These are phyloP conservation scores for Raphanus hybrid DNA, from an alignment of 441 rosid species.

Conservation along the genomic window DNA sequence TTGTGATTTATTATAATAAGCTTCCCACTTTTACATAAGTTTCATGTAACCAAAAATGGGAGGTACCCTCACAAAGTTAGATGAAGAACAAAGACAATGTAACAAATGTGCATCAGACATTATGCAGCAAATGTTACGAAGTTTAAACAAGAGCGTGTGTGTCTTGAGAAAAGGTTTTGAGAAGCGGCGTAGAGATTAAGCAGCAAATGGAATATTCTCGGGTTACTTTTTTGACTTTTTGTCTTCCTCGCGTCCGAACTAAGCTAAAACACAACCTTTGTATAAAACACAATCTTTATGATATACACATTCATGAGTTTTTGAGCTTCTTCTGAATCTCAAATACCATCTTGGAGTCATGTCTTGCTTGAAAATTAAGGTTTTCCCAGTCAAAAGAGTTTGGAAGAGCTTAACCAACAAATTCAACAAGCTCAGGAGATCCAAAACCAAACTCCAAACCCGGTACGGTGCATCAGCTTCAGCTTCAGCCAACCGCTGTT, in stretches of 20 bases:
- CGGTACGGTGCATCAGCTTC: conserved; percentile 18
- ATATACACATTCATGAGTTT: neutral
- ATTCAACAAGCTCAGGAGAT: conserved; percentile 51
- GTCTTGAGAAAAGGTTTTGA: neutral
- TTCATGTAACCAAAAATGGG: neutral
- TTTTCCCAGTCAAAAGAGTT: conserved; percentile 63
- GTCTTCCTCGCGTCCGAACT: conserved; percentile 22
- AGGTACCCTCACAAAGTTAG: neutral
- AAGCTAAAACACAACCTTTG: conserved; percentile 17
- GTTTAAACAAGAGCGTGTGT: neutral
- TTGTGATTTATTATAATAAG: neutral
- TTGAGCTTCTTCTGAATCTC: neutral
- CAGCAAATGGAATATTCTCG: conserved; percentile 20
- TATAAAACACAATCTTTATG: no score
- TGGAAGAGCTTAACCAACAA: conserved; percentile 74
- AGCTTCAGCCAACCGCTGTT: neutral
- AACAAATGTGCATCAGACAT: neutral
- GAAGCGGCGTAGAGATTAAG: conserved; percentile 30
- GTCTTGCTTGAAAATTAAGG: conserved; percentile 61
- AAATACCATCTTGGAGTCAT: conserved; percentile 32
- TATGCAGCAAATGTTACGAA: neutral
- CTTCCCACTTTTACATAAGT: neutral
- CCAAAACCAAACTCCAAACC: conserved; percentile 47
- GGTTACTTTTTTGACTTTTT: neutral
- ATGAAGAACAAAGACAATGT: neutral